Evolutionary conservation across 257 asterid species (phyloP).

Genomic region (Nicotiana knightiana): DNA sequence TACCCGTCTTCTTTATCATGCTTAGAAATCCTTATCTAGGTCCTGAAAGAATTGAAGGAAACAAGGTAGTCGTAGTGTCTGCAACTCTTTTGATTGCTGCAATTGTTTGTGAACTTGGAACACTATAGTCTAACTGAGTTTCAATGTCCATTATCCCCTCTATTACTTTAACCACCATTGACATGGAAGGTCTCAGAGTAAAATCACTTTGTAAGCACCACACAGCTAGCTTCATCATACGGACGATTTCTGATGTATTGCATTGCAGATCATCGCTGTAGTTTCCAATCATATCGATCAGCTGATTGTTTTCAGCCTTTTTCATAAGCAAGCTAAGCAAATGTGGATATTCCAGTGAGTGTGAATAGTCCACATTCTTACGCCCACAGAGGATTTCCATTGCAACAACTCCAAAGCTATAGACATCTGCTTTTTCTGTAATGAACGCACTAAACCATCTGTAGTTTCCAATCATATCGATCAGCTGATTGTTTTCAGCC

Average conservation of each 20-base stretch:
- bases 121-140: not conserved
- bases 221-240: constrained; percentile 14
- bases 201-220: constrained; percentile 26
- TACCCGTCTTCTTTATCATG: not conserved
- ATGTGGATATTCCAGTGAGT: constrained; percentile 14
- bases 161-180: constrained; percentile 21
- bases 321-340: constrained; percentile 13
- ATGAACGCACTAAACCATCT: constrained; percentile 14
- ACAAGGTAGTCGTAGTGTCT: not conserved
- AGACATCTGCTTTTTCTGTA: constrained; percentile 26
- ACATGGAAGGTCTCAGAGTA: constrained; percentile 24
- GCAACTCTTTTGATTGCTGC: not conserved
- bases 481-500: constrained; percentile 9
- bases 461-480: constrained; percentile 10
- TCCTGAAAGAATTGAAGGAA: constrained; percentile 12
- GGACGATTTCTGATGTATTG: constrained; percentile 12
- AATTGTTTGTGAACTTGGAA: not conserved
- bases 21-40: constrained; percentile 5
- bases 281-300: constrained; percentile 12
- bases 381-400: constrained; percentile 21
- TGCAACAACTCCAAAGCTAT: constrained; percentile 24
- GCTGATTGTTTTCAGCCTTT: constrained; percentile 12
- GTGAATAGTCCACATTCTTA: constrained; percentile 6
- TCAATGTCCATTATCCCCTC: constrained; percentile 15
- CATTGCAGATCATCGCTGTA: constrained; percentile 1